Evolutionary conservation across 441 rosid species (phyloP).

Genomic region (Brassica hybrid): DNA sequence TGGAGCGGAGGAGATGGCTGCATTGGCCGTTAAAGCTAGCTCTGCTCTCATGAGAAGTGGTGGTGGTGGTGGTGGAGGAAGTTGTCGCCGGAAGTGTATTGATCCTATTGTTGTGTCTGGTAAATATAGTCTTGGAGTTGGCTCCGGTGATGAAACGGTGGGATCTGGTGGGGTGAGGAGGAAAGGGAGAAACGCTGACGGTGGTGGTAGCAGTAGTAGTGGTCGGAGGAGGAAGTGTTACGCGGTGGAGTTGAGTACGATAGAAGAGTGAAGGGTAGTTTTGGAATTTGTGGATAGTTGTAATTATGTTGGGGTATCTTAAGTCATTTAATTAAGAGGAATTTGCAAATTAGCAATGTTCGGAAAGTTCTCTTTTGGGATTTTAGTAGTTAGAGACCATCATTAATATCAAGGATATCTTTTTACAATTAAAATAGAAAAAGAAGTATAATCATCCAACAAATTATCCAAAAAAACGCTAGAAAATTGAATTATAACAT

Average conservation of each 20-base stretch:
- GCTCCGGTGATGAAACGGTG: conserved; percentile 36
- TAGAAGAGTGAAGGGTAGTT: conserved; percentile 71
- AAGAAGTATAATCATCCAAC: background rate
- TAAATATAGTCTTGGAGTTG: conserved; percentile 32
- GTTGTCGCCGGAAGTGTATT: conserved; percentile 44
- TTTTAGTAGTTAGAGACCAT: background rate
- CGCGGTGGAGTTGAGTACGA: conserved; percentile 62
- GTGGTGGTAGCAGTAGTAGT: conserved; percentile 42
- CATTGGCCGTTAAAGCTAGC: conserved; percentile 96
- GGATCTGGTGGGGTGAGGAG: conserved; percentile 39
- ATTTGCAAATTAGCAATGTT: conserved; percentile 37
- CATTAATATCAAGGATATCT: background rate
- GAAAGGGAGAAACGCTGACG: conserved; percentile 28
- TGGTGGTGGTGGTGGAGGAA: conserved; percentile 45
- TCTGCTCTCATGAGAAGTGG: conserved; percentile 69
- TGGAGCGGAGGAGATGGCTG: conserved; percentile 85
- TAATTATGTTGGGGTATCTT: conserved; percentile 31
- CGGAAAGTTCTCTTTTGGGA: conserved; percentile 28
- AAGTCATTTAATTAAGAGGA: conserved; percentile 20
- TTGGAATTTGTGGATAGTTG: conserved; percentile 32
- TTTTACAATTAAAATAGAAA: background rate
- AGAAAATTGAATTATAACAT: background rate
- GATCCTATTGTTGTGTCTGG: conserved; percentile 41
- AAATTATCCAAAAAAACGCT: background rate
- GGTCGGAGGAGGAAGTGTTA: conserved; percentile 49